phyloP scores from a whole-genome alignment of 371 early-diverging fungal genomes.

The Chytridium lagenaria region DNA sequence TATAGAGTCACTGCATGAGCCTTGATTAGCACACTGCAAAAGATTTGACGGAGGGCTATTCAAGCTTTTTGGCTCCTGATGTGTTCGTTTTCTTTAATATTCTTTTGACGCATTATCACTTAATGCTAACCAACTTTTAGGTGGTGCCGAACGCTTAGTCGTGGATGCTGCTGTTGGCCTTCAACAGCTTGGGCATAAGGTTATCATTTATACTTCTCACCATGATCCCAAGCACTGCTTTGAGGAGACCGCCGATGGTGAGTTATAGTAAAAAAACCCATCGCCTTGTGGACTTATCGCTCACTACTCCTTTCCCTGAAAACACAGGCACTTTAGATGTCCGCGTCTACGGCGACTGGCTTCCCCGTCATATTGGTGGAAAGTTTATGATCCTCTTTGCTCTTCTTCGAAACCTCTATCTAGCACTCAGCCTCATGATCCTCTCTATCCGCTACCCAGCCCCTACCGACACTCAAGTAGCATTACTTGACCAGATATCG shows the following conservation, averaged over 20 bases:
- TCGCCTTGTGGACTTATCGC: neutral
- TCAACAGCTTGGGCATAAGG: slow-evolving; percentile 77
- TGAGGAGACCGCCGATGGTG: slow-evolving; percentile 89
- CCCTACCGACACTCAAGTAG: slow-evolving; percentile 58
- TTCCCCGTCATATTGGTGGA: slow-evolving; percentile 74
- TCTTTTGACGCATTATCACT: too few species aligned
- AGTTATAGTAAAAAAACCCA: neutral
- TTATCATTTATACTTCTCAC: slow-evolving; percentile 87
- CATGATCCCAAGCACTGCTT: slow-evolving; percentile 90
- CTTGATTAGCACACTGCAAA: neutral
- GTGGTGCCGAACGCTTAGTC: slow-evolving; percentile 95
- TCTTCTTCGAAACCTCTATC: slow-evolving; percentile 73
- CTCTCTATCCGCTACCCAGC: neutral
- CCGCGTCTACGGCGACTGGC: slow-evolving; percentile 71
- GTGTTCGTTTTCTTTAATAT: neutral
- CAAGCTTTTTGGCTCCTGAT: neutral
- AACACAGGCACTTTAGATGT: slow-evolving; percentile 85
- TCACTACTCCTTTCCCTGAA: slow-evolving; percentile 29
- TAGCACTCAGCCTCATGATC: slow-evolving; percentile 56
- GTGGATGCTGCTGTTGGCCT: slow-evolving; percentile 91
- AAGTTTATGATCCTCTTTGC: slow-evolving; percentile 83
- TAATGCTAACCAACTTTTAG: too few species aligned
- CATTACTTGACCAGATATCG: slow-evolving; percentile 93
- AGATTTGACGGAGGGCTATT: neutral
- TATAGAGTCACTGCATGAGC: neutral